These are phyloP conservation scores for Luvunga scandens DNA, from an alignment of 345 rosid species.

Conservation along the genomic window DNA sequence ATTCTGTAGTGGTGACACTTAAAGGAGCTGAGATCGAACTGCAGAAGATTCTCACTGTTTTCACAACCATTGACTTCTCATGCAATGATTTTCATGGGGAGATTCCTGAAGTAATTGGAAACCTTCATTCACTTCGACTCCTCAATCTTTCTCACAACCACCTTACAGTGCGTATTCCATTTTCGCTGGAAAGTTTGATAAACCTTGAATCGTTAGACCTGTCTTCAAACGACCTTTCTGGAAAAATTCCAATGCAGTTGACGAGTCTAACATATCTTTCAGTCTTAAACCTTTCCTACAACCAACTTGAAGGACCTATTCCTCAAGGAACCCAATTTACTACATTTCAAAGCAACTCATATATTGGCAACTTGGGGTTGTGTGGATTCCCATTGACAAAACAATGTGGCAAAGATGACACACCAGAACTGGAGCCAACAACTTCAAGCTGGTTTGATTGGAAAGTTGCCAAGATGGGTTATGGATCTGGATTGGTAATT, in stretches of 20 bases:
- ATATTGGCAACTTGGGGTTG: not conserved
- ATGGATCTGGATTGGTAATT: not conserved
- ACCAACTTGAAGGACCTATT: not conserved
- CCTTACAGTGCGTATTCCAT: not conserved
- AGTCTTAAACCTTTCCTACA: not conserved
- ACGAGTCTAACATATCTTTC: not conserved
- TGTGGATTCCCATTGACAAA: not conserved
- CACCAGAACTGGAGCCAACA: not conserved
- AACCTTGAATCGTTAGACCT: not conserved
- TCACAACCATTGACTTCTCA: conserved; percentile 19
- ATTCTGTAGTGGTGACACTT: not conserved
- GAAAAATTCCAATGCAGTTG: not conserved
- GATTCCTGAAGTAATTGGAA: conserved; percentile 14
- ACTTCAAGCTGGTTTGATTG: not conserved
- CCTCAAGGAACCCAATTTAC: not conserved
- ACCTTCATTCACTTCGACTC: not conserved
- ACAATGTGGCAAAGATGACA: no score
- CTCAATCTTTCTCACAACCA: conserved; percentile 12
- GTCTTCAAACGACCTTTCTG: not conserved
- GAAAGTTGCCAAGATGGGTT: not conserved
- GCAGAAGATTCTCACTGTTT: not conserved
- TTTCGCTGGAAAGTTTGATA: not conserved
- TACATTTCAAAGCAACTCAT: not conserved
- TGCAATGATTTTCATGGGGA: conserved; percentile 8
- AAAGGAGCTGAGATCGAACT: conserved; percentile 3